Evolutionary conservation across 768 basidiomycete species (phyloP).

Genomic region (Multifurca ochricompacta): DNA sequence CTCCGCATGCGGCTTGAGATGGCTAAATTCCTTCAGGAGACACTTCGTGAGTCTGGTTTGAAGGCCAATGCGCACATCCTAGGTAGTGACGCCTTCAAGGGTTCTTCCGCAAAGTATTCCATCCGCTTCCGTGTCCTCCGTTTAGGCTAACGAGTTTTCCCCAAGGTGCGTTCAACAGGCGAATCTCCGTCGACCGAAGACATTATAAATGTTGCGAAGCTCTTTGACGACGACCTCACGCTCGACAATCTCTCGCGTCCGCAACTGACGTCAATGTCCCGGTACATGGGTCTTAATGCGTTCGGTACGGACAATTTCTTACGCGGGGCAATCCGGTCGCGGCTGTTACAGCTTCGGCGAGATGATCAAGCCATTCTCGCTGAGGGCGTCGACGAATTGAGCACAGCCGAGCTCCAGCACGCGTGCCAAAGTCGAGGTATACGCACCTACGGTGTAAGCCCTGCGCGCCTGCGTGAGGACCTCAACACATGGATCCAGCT

Average conservation of each 20-base stretch:
- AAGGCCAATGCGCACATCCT: constrained; percentile 92
- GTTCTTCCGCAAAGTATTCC: constrained; percentile 89
- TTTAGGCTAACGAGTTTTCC: background rate
- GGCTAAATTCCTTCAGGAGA: constrained; percentile 99
- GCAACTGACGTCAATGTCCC: constrained; percentile 95
- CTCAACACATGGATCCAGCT: constrained; percentile 87
- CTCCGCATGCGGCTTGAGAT: constrained; percentile 93
- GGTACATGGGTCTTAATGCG: constrained; percentile 97
- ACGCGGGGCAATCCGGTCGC: constrained; percentile 79
- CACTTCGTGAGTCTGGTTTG: constrained; percentile 86
- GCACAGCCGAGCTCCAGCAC: constrained; percentile 84
- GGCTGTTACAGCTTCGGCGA: constrained; percentile 72
- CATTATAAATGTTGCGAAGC: constrained; percentile 88
- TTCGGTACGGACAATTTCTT: constrained; percentile 99
- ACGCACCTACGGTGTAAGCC: constrained; percentile 78
- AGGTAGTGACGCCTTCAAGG: constrained; percentile 93
- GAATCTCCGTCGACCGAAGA: constrained; percentile 86
- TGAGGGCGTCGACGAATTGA: constrained; percentile 87
- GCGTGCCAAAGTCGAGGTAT: constrained; percentile 95
- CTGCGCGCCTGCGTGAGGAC: constrained; percentile 83
- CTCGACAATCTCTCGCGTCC: constrained; percentile 97
- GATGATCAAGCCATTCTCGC: constrained; percentile 90
- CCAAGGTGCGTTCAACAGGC: constrained; percentile 84
- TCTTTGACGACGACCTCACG: constrained; percentile 97
- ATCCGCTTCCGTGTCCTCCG: background rate